These are phyloP conservation scores for Pisolithus sp. DNA, from an alignment of 768 basidiomycete genomes.

Conservation along the genomic window DNA sequence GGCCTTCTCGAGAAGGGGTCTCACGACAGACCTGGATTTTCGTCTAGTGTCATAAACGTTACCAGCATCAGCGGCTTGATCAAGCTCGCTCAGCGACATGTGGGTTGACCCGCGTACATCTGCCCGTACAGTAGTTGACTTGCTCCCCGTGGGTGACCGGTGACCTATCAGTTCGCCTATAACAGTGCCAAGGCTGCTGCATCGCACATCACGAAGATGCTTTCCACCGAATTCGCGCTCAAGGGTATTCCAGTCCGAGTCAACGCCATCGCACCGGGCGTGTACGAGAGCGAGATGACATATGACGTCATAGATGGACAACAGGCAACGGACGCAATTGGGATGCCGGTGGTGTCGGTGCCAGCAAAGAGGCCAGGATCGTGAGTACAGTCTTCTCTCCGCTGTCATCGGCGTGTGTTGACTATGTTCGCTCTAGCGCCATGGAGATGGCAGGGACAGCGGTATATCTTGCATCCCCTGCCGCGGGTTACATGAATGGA, in stretches of 20 bases:
- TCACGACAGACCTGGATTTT: constrained; percentile 48
- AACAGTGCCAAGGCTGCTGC: constrained; percentile 78
- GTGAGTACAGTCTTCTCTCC: constrained; percentile 37
- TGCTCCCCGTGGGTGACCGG: not conserved
- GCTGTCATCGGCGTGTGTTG: not conserved
- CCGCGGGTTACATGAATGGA: constrained; percentile 70
- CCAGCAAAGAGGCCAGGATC: constrained; percentile 60
- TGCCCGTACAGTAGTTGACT: not conserved
- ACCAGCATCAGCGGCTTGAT: constrained; percentile 70
- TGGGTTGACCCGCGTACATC: constrained; percentile 29
- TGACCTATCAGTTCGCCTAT: constrained; percentile 59
- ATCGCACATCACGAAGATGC: constrained; percentile 68
- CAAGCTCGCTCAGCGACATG: constrained; percentile 71
- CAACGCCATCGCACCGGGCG: constrained; percentile 70
- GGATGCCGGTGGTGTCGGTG: constrained; percentile 53
- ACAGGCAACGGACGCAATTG: constrained; percentile 45
- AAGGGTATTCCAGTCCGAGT: constrained; percentile 65
- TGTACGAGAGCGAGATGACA: constrained; percentile 75
- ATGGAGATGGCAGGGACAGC: constrained; percentile 75
- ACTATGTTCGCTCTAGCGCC: constrained; percentile 38
- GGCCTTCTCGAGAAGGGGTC: constrained; percentile 71
- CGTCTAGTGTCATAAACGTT: constrained; percentile 67
- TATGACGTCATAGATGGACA: constrained; percentile 39
- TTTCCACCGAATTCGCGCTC: constrained; percentile 69
- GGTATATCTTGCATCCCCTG: constrained; percentile 66